These are phyloP conservation scores for Hericium rajendrae DNA, from an alignment of 768 basidiomycete genomes.

Conservation along the genomic window DNA sequence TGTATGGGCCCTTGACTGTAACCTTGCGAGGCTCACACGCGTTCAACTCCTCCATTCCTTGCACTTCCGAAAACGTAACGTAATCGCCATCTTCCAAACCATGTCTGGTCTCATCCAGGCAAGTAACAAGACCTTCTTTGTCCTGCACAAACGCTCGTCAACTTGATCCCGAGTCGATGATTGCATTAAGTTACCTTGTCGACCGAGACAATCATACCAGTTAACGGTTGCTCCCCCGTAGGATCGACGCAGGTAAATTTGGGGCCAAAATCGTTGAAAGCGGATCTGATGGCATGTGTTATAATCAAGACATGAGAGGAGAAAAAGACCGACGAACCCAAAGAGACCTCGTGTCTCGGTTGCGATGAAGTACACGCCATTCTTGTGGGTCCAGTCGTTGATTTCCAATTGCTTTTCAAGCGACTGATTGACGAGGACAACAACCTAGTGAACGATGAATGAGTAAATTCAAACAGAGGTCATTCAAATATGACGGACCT, in stretches of 20 bases:
- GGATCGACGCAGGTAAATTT: constrained; percentile 95
- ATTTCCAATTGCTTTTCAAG: constrained; percentile 85
- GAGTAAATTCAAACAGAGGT: not conserved
- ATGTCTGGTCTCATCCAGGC: constrained; percentile 93
- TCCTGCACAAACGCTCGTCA: constrained; percentile 35
- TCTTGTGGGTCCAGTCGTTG: constrained; percentile 87
- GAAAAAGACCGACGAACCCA: constrained; percentile 44
- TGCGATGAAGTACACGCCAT: constrained; percentile 85
- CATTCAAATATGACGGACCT: constrained; percentile 36
- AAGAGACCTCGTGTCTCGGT: constrained; percentile 91
- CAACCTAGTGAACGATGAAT: constrained; percentile 42
- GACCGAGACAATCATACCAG: constrained; percentile 95
- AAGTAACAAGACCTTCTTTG: constrained; percentile 87
- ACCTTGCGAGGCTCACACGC: constrained; percentile 87
- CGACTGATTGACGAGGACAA: constrained; percentile 77
- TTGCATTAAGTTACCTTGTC: constrained; percentile 46
- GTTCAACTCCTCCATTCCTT: constrained; percentile 90
- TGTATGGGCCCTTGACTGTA: constrained; percentile 93
- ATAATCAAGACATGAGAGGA: not conserved
- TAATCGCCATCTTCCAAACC: constrained; percentile 98
- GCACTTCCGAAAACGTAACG: constrained; percentile 92
- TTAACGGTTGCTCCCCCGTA: constrained; percentile 91
- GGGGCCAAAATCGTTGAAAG: constrained; percentile 93
- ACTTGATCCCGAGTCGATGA: not conserved
- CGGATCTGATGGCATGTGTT: constrained; percentile 42